Evolutionary conservation across 2,329 filamentous ascomycete species (phyloP).

Genomic region (Aspergillus candidus): DNA sequence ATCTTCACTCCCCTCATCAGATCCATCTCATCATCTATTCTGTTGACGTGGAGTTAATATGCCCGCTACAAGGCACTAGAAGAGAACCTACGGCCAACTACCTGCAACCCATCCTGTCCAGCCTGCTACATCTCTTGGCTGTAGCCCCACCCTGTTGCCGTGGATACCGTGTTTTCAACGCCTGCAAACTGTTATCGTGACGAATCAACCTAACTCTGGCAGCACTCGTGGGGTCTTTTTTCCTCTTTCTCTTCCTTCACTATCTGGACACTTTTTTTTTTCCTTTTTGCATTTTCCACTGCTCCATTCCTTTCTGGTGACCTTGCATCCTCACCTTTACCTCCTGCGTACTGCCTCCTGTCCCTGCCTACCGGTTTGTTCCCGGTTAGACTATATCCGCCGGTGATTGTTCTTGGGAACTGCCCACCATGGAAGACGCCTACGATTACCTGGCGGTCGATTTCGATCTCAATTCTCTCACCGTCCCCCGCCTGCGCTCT

Average conservation of each 20-base stretch:
- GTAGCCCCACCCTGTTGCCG: slow-evolving; percentile 30
- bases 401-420: not conserved
- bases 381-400: not conserved
- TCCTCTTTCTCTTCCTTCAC: not conserved
- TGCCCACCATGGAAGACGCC: slow-evolving; percentile 48
- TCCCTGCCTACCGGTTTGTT: not conserved
- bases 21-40: no score
- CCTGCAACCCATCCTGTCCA: no score
- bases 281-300: no score
- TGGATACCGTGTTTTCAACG: slow-evolving; percentile 27
- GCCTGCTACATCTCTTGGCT: not conserved
- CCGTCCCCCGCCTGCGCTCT: slow-evolving; percentile 79
- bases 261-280: no score
- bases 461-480: slow-evolving; percentile 79
- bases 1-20: no score
- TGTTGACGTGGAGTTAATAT: no score
- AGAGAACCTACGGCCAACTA: no score
- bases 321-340: not conserved
- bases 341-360: not conserved
- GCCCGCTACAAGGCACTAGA: no score
- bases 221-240: not conserved
- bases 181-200: slow-evolving; percentile 9
- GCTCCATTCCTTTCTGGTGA: no score
- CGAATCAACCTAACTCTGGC: not conserved
- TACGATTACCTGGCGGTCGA: slow-evolving; percentile 77